phyloP scores from a whole-genome alignment of 1,284 basidiomycete species.

The Coniophora puteana region DNA sequence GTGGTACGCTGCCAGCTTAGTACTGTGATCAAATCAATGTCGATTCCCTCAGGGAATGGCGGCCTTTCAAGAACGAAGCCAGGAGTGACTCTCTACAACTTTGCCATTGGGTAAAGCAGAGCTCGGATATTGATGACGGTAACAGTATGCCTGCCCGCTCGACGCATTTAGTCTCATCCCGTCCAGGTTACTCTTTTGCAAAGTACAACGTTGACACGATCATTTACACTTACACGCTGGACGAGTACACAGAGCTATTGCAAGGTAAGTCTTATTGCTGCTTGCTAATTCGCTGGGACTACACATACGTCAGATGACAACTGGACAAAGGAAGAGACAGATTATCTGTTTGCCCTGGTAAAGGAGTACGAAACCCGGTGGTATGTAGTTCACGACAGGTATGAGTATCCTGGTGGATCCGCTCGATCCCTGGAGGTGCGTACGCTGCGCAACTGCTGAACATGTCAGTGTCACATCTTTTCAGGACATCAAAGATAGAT shows the following conservation, averaged over 20 bases:
- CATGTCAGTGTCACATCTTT: background rate
- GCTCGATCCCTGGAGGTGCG: conserved; percentile 67
- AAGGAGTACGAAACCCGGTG: conserved; percentile 88
- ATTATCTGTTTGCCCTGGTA: conserved; percentile 85
- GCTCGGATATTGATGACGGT: conserved; percentile 53
- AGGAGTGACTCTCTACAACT: conserved; percentile 59
- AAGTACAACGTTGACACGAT: conserved; percentile 76
- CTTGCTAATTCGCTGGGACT: background rate
- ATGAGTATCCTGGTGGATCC: conserved; percentile 61
- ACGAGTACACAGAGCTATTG: conserved; percentile 85
- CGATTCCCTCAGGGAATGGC: conserved; percentile 71
- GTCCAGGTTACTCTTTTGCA: conserved; percentile 69
- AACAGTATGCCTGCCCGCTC: conserved; percentile 12
- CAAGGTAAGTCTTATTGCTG: conserved; percentile 48
- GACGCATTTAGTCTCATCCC: background rate
- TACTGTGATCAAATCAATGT: no score
- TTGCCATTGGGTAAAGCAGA: conserved; percentile 68
- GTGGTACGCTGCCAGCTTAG: conserved; percentile 55
- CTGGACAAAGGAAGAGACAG: conserved; percentile 95
- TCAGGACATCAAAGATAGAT: conserved; percentile 93
- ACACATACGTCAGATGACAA: conserved; percentile 53
- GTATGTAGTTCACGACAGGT: conserved; percentile 89
- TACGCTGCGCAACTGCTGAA: background rate
- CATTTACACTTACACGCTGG: conserved; percentile 81
- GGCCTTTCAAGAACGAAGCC: conserved; percentile 64